These are phyloP conservation scores for Dactylorhiza incarnata DNA, from an alignment of 106 monocot species.

Conservation along the genomic window DNA sequence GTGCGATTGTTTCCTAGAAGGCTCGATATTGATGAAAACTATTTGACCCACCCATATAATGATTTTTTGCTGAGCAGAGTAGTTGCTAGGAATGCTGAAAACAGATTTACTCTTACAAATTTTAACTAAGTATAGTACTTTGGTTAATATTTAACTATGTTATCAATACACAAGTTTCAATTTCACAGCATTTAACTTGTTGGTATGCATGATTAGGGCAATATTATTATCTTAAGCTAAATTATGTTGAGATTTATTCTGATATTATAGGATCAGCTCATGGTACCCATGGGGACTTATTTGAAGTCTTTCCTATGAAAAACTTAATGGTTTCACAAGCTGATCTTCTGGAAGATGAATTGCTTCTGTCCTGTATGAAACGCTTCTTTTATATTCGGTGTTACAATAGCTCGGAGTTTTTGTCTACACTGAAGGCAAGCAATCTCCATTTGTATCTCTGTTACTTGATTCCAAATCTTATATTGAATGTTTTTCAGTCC, in stretches of 20 bases:
- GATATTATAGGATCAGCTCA: slow-evolving; percentile 16
- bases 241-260: slow-evolving; percentile 3
- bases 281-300: neutral
- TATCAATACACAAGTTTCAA: neutral
- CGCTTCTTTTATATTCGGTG: slow-evolving; percentile 89
- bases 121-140: neutral
- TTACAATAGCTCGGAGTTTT: slow-evolving; percentile 71
- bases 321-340: slow-evolving; percentile 5
- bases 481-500: neutral
- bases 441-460: neutral
- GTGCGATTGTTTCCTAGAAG: neutral
- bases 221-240: neutral
- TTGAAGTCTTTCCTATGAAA: slow-evolving; percentile 1
- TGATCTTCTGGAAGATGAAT: slow-evolving; percentile 23
- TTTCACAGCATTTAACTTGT: neutral
- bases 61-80: neutral
- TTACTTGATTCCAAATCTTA: neutral
- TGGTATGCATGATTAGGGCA: neutral
- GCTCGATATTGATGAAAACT: neutral
- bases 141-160: neutral
- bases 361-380: slow-evolving; percentile 74
- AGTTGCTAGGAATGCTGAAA: neutral
- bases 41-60: neutral
- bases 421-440: slow-evolving; percentile 77
- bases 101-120: neutral